Evolutionary conservation across 1,284 basidiomycete genomes (phyloP), one percentile per base, ranked within the genome.

Genomic region (Cutaneotrichosporon sp.): DNA sequence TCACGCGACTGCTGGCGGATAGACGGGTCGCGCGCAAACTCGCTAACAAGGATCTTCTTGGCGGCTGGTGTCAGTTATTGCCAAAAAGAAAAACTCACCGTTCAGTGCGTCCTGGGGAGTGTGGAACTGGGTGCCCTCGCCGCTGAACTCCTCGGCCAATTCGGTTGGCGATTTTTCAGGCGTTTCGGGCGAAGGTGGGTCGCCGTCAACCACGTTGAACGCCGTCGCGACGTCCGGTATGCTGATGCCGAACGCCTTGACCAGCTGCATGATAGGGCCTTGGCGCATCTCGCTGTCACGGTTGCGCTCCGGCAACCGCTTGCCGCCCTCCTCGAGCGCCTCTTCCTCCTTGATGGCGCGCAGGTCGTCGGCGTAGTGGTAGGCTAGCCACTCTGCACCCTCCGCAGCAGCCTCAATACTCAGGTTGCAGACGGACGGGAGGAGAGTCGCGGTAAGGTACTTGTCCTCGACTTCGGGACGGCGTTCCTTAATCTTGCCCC

Each of bases 1-100:
- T 84, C 80, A 49, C 94, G 84, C 38, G 91, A 84, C 59, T 86
- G 81, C 59, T 86, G 84, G 51, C 90, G 82, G 42, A 99, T 80
- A 17, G 91, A 77, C 9, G 94, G 96, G 70, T 99, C 93, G 66
- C 88, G 91, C 21, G 90, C 88, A 18, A 98, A 81, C 73, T 99
- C 96, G 1, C 87, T 90, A 12, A 87, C 82, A 36, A 97, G 77
- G 56, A 98, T 86, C 79, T 88, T 83, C 52, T 89, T 84, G 8
- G 93, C 72, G 30, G 66, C 73, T 30, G 26, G 26, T 10, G 26
- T 30, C 26, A 30, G 26, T 30, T 30, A 30, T 5, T 7, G 10
- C 7, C 26, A 30, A 10, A 30, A 30, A 7, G 5, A 5, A 30
- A 30, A 10, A 30, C 26, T 30, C 26, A 30, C 26, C 26, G 63